These are phyloP conservation scores for Tuber indicum DNA, from an alignment of 495 filamentous ascomycete genomes.

Conservation along the genomic window DNA sequence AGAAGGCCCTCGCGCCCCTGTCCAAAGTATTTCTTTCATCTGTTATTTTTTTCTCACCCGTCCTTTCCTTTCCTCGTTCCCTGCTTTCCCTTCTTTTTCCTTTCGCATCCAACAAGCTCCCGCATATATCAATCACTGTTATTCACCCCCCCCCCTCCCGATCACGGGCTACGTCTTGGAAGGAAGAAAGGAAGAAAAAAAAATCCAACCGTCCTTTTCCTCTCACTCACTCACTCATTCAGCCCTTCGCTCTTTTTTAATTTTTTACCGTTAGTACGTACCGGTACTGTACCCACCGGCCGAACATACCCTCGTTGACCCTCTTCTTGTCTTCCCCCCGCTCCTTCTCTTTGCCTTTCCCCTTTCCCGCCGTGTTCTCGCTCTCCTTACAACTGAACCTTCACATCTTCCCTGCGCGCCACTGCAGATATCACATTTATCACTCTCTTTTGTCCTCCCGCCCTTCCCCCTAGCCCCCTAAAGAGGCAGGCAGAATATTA, in stretches of 20 bases:
- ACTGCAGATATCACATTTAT: conserved; percentile 23
- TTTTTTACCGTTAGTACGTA: background rate
- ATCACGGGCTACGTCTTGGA: conserved; percentile 7
- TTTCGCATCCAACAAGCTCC: conserved; percentile 2
- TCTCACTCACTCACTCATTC: background rate
- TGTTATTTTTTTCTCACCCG: background rate
- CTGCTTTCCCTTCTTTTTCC: conserved; percentile 13
- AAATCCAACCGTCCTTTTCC: conserved; percentile 8
- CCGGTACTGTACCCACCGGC: background rate
- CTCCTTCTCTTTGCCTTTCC: background rate
- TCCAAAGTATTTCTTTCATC: background rate
- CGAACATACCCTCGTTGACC: background rate
- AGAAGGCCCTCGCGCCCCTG: background rate
- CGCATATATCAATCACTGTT: conserved; percentile 3
- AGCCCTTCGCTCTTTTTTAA: background rate
- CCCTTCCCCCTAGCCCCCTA: background rate
- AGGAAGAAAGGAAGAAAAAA: conserved; percentile 17
- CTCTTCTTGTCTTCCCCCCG: background rate
- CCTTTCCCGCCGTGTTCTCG: background rate
- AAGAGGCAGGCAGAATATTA: background rate
- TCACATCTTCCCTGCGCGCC: conserved; percentile 2
- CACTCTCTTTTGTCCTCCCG: conserved; percentile 7
- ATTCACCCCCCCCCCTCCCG: background rate
- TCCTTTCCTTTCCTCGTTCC: background rate
- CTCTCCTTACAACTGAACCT: background rate